A percentile compares a stretch with the other conserved stretches of the same genome.
phyloP scores from a whole-genome alignment of 2,329 filamentous ascomycete species.

The Diaporthe sp. region DNA sequence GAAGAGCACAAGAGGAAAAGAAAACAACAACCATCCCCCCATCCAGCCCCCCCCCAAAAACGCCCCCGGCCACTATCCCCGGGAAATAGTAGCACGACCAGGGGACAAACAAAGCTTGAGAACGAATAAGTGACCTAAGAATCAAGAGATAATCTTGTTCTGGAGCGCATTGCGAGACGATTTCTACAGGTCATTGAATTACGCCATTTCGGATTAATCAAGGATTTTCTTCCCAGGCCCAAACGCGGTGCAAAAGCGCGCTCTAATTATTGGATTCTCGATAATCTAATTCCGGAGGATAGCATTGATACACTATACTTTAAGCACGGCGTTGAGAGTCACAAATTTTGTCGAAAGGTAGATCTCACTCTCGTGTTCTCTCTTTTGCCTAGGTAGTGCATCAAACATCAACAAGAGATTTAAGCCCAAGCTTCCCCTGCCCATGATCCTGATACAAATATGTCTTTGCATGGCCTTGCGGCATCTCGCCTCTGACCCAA shows the following conservation, averaged over 20 bases:
- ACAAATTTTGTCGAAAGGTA: background rate
- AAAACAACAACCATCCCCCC: background rate
- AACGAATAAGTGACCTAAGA: no score
- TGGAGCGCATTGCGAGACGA: no score
- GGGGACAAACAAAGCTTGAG: no score
- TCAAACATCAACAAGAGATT: background rate
- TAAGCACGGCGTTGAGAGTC: background rate
- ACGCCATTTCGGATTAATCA: background rate
- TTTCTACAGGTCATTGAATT: rapidly evolving
- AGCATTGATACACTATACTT: background rate
- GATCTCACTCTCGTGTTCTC: background rate
- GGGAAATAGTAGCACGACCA: no score
- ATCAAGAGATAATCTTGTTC: no score
- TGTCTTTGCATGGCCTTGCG: background rate
- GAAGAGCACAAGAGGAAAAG: background rate
- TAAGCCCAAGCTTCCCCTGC: no score
- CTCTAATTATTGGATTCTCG: no score
- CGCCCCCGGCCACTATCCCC: no score
- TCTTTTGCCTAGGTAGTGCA: background rate
- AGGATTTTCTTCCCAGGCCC: no score
- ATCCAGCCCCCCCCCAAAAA: no score
- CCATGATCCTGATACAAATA: background rate
- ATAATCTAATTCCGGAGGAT: background rate
- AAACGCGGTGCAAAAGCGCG: background rate
- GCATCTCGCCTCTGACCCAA: background rate